Evolutionary conservation across 2,329 filamentous ascomycete genomes (phyloP), one percentile per base, ranked within the genome.

Genomic region (Claviceps sp.): DNA sequence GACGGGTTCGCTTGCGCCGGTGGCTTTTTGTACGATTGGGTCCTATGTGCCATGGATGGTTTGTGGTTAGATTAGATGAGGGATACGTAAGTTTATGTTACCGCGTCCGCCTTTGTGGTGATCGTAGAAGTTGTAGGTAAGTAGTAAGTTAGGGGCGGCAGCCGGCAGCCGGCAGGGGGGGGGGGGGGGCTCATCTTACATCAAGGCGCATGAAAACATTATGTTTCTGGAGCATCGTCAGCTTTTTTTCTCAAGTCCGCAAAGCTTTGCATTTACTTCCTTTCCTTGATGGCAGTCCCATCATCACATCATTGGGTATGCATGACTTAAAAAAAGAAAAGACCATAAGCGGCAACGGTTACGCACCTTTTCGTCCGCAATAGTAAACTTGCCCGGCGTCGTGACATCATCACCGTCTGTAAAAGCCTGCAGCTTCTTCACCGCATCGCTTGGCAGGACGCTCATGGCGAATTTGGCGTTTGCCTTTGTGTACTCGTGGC

Each of bases 401-500:
- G 93, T 97, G 71, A 96, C 79, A 69, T 83, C 74, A 68, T 96
- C 91, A 55, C 78, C 75, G 51, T 86, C 80, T 1, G 88, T 86
- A 65, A 88, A 96, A 0, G 77, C 74, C 58, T 86, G 74, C 37
- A 98, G 75, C 60, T 83, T 85, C 73, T 86, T 82, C 56, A 96
- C 81, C 0, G 86, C 75, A 48, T 86, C 82, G 43, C 79, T 85
- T 61, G 87, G 81, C 52, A 85, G 72, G 16, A 97, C 85, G 2
- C 84, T 85, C 54, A 85, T 71, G 47, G 81, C 84, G 64, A 98
- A 98, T 65, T 88, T 88, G 62, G 93, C 88, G 63, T 98, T 98
- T 50, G 85, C 79, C 69, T 93, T 95, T n/a, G 93, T 98, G 71
- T 98, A 98, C 68, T 97, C 93, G 62, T 98, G 93, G 4, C 93